Base-by-base conservation (phyloP, 129 eudicot species). In the Flaveria sonorensis region DNA sequence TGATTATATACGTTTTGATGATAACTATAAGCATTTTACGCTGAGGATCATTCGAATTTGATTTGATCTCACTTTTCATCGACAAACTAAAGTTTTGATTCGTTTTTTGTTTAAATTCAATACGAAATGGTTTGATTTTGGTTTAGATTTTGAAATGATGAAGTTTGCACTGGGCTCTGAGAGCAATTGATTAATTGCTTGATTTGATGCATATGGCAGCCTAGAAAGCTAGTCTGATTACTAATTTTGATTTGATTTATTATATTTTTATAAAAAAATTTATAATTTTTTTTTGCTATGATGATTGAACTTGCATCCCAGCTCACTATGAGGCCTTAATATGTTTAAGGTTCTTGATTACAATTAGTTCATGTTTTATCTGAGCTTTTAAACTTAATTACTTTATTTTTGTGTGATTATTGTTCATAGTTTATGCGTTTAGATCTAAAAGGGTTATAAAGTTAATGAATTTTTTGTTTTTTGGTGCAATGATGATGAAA, bases 81-180 rank as follows among this genome's bases (percentile, higher is more conserved):
- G 40, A 5, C 7, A 7, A 36, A 36, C 7, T 4, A 36, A 6
- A 30, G 0, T 16, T 7, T 8, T 6, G 9, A 2, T 1, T 48
- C 18, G n/a, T 14, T 13, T 24, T 4, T 61, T 24, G 6, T 30
- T 14, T 0, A 2, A 14, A 1, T 14, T 28, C 15, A 0, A 3
- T 30, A 0, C 42, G 0, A 63, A 28, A 32, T 45, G 48, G 1
- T 10, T 45, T 10, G 13, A 45, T 45, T 26, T 48, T 15, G 21
- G n/a, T n/a, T n/a, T n/a, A n/a, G n/a, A 12, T 45, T 7, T 28
- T 78, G 80, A 85, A 43, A 82, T 81, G 88, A 85, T 82, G 88
- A 81, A 53, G 80, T 81, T 18, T 81, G 88, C 88, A 85, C 88
- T 85, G 88, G 88, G 88, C 88, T 85, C 88, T 85, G 88, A 83